Percentiles rank a stretch among this genome's conserved stretches.
phyloP scores from a whole-genome alignment of 805 yeast species.

The Metschnikowia drakensbergensis region DNA sequence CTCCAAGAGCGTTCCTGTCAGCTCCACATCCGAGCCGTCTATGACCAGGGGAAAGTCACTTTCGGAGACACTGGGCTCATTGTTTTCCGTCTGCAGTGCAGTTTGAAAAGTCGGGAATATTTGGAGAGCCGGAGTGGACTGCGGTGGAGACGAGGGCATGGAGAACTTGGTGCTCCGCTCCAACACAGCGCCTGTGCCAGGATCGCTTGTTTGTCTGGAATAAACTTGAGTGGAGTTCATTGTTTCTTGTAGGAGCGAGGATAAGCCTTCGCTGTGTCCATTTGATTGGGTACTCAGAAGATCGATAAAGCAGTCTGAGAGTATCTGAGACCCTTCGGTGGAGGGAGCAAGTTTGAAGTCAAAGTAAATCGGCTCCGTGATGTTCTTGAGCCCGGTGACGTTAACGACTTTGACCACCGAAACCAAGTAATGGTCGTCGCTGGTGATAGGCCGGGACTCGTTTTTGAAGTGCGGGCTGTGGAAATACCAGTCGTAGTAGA shows the following conservation, averaged over 20 bases:
- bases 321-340: neutral
- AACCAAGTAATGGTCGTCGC: conserved; percentile 9
- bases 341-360: conserved; percentile 17
- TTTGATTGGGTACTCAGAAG: conserved; percentile 8
- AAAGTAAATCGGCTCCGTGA: conserved; percentile 23
- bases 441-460: neutral
- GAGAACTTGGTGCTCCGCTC: neutral
- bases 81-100: neutral
- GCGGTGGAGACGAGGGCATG: conserved; percentile 15
- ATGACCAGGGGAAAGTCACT: conserved; percentile 20
- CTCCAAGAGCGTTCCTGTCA: conserved; percentile 21
- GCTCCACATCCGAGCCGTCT: conserved; percentile 34
- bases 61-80: neutral
- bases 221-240: conserved; percentile 12
- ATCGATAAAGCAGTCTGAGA: conserved; percentile 10
- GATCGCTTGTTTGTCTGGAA: neutral
- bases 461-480: conserved; percentile 14
- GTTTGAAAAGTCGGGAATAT: neutral
- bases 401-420: conserved; percentile 13
- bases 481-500: conserved; percentile 36
- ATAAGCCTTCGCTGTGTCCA: conserved; percentile 4
- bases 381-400: conserved; percentile 8
- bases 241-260: conserved; percentile 14
- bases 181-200: neutral
- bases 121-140: neutral